Base-by-base conservation (phyloP, 2,329 filamentous ascomycete species). In the Colletotrichum tofieldiae region DNA sequence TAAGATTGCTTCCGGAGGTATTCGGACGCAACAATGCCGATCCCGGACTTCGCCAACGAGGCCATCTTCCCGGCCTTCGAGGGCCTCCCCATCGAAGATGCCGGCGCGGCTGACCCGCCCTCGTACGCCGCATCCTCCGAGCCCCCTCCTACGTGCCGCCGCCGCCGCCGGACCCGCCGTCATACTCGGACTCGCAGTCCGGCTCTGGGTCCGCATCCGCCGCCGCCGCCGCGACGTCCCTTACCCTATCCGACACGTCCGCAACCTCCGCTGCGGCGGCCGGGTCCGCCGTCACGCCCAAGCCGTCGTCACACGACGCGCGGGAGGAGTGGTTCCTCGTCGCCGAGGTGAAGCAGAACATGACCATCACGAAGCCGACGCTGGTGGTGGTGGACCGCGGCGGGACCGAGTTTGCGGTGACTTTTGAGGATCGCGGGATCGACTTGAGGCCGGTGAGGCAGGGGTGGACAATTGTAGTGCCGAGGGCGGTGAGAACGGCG, bases 321-420 rank as follows among this genome's bases (percentile, higher is more conserved):
- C 60, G 55, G 41, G 61, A 71, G 67, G 71, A 73, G 47, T 73
- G 81, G 78, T 83, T 81, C 74, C 81, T 87, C 47, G 79, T 87
- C 16, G 85, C 83, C 49, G 82, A 86, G 67, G 79, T 87, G 67
- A 83, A 83, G 71, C 81, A 86, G 73, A 81, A 86, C 78, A 84
- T 83, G 78, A 84, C 86, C 51, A 85, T 88, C 74, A 87, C 81
- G 26, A 84, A 86, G 73, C 86, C 86, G 7, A 88, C 86, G 5
- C 81, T 87, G 1, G 83, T 87, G 63, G 81, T 82, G 23, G 78
- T 79, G 43, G 86, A 88, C 79, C 77, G 80, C 45, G 73, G 76
- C 51, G 78, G 79, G 51, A 74, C 77, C 26, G 79, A 83, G 43
- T 87, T 87, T 74, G 86, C 86, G 3, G 79, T 87, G 9, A 82